These are phyloP conservation scores for Venturia pyrina DNA, from an alignment of 2,329 filamentous ascomycete species.

Conservation along the genomic window DNA sequence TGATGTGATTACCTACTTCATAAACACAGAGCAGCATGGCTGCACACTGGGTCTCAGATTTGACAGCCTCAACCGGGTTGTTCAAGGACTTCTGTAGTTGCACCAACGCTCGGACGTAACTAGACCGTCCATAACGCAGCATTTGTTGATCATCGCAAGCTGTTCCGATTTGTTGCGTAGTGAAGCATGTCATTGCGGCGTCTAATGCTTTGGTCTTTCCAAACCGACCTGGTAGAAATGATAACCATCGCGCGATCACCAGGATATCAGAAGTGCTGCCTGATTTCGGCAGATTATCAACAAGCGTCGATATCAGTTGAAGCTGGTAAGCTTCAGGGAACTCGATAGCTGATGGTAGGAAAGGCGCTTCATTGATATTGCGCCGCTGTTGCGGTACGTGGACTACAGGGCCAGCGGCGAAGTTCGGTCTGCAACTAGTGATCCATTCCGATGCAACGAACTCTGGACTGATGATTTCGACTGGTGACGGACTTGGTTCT, in stretches of 20 bases:
- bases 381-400: neutral
- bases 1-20: neutral
- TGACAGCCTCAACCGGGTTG: neutral
- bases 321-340: slow-evolving; percentile 4
- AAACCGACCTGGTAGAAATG: neutral
- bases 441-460: neutral
- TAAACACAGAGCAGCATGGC: slow-evolving; percentile 8
- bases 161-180: slow-evolving; percentile 3
- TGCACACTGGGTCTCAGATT: slow-evolving; percentile 6
- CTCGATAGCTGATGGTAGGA: neutral
- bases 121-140: neutral
- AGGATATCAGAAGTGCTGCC: neutral
- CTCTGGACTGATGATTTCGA: neutral
- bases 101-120: neutral
- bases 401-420: neutral
- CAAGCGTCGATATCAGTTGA: neutral
- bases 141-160: slow-evolving; percentile 1
- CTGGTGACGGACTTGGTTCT: neutral
- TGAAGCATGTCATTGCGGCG: slow-evolving; percentile 4
- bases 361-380: neutral
- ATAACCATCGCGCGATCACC: slow-evolving; percentile 4
- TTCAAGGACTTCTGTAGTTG: slow-evolving; percentile 1
- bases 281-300: neutral
- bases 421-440: neutral
- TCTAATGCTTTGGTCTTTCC: slow-evolving; percentile 6